These are phyloP conservation scores for Suhomyces sp. DNA, from an alignment of 805 yeast species.

Conservation along the genomic window DNA sequence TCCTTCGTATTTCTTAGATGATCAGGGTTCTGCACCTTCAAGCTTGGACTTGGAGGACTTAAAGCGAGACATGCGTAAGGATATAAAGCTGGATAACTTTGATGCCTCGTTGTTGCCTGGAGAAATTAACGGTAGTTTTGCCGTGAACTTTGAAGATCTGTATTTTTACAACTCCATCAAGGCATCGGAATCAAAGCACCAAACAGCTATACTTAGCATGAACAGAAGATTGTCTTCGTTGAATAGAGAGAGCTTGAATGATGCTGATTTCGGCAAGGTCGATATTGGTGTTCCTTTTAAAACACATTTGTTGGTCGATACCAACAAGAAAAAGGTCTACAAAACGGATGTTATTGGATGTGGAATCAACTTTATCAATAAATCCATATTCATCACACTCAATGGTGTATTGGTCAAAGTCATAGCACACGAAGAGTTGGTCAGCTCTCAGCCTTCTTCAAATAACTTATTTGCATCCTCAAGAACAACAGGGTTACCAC, in stretches of 20 bases:
- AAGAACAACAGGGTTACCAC: background rate
- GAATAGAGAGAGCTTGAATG: conserved; percentile 23
- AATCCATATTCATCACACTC: conserved; percentile 70
- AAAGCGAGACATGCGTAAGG: conserved; percentile 4
- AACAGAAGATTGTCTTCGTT: conserved; percentile 34
- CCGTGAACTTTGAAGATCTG: conserved; percentile 39
- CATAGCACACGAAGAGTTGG: conserved; percentile 24
- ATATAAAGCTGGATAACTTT: conserved; percentile 11
- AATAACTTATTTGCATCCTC: conserved; percentile 6
- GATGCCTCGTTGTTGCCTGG: conserved; percentile 26
- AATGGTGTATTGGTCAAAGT: conserved; percentile 58
- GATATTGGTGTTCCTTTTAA: conserved; percentile 37
- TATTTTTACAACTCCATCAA: conserved; percentile 38
- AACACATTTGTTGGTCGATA: conserved; percentile 20
- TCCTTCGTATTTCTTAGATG: background rate
- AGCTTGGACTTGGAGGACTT: background rate
- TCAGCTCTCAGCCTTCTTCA: conserved; percentile 14
- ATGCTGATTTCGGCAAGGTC: conserved; percentile 30
- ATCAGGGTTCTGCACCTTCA: background rate
- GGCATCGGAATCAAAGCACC: conserved; percentile 24
- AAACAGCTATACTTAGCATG: conserved; percentile 33
- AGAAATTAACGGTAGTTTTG: conserved; percentile 39
- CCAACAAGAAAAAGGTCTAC: conserved; percentile 39
- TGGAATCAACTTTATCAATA: conserved; percentile 69
- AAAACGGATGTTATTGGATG: conserved; percentile 70